Evolutionary conservation across 129 eudicot genomes (phyloP).

Genomic region (Oenanthe sinensis): DNA sequence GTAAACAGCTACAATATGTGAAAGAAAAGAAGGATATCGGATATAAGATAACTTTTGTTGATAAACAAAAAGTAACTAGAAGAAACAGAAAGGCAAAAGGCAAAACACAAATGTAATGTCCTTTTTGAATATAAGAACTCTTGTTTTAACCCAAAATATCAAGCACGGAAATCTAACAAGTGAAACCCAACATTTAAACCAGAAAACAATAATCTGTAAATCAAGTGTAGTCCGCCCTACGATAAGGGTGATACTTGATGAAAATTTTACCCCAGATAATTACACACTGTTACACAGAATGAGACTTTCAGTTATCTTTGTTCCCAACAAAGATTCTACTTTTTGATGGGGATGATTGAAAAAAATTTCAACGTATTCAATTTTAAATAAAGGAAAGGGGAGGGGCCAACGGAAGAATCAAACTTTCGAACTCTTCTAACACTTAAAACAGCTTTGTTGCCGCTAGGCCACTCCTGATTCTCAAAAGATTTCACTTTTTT

Average conservation of each 20-base stretch:
- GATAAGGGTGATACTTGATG: neutral
- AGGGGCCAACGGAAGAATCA: no score
- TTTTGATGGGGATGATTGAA: no score
- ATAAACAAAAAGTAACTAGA: neutral
- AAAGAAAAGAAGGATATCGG: conserved; percentile 10
- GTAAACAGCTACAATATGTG: conserved; percentile 40
- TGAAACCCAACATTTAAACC: neutral
- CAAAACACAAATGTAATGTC: neutral
- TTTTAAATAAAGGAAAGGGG: no score
- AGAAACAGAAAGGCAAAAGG: no score
- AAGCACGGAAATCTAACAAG: neutral
- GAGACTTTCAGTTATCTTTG: no score
- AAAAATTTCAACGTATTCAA: no score
- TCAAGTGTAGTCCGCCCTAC: conserved; percentile 24
- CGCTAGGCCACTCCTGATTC: no score
- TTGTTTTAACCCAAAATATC: conserved; percentile 1
- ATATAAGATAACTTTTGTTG: conserved; percentile 3
- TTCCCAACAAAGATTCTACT: no score
- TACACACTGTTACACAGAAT: no score
- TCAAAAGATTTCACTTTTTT: no score
- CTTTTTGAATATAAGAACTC: conserved; percentile 1
- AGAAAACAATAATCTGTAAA: conserved; percentile 16
- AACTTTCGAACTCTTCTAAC: no score
- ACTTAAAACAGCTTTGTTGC: no score
- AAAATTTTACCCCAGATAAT: neutral